phyloP scores from a whole-genome alignment of 2,329 filamentous ascomycete species.

The Trichoderma simmonsii region DNA sequence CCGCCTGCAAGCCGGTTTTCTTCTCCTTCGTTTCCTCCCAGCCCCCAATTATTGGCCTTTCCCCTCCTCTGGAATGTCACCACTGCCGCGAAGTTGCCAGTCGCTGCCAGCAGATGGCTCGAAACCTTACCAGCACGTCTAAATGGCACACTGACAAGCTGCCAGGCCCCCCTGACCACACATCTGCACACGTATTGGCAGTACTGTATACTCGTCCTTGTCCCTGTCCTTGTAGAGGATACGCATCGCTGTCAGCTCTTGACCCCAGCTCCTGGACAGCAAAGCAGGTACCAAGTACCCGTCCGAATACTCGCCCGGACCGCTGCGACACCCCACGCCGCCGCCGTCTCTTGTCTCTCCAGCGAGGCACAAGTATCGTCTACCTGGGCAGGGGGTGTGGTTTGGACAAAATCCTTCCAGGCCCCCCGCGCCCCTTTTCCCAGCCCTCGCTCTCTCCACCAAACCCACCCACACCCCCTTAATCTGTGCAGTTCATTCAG shows the following conservation, averaged over 20 bases:
- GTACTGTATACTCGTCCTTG: background rate
- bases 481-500: slow-evolving; percentile 13
- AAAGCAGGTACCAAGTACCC: slow-evolving; percentile 2
- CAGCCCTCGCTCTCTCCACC: background rate
- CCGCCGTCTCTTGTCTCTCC: background rate
- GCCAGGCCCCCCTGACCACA: background rate
- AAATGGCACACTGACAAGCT: background rate
- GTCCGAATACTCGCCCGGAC: background rate
- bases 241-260: background rate
- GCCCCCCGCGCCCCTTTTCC: background rate
- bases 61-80: slow-evolving; percentile 5
- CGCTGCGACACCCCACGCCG: background rate
- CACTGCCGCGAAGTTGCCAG: background rate
- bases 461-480: slow-evolving; percentile 12
- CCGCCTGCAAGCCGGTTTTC: background rate
- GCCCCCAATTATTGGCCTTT: background rate
- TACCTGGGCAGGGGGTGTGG: background rate
- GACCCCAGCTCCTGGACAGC: background rate
- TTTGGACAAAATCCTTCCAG: background rate
- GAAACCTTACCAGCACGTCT: background rate
- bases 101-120: background rate
- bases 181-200: background rate
- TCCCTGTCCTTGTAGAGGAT: background rate
- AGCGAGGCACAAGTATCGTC: background rate
- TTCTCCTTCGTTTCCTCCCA: background rate